phyloP scores from a whole-genome alignment of 2,329 filamentous ascomycete genomes.

The Ophiostoma populinum region DNA sequence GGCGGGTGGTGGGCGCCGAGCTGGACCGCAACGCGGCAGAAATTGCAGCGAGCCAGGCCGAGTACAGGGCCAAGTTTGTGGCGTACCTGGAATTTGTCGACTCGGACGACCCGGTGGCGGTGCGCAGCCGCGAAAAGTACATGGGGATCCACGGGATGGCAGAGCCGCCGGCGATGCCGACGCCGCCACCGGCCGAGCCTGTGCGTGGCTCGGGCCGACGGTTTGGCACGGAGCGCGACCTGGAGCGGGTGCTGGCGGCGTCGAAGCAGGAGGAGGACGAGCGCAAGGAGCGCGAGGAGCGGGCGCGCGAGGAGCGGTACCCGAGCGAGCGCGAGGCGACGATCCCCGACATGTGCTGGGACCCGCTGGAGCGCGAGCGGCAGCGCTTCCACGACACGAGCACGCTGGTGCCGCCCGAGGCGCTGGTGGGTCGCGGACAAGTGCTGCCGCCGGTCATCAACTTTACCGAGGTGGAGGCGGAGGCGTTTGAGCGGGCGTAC shows the following conservation, averaged over 20 bases:
- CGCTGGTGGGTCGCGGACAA: conserved; percentile 53
- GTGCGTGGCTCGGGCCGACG: conserved; percentile 39
- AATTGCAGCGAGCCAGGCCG: conserved; percentile 20
- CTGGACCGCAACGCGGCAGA: conserved; percentile 22
- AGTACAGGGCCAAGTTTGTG: conserved; percentile 31
- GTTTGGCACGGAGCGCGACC: conserved; percentile 55
- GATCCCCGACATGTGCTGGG: conserved; percentile 54
- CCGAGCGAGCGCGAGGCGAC: conserved; percentile 62
- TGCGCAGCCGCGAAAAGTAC: conserved; percentile 38
- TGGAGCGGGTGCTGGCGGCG: conserved; percentile 54
- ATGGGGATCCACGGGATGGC: conserved; percentile 21
- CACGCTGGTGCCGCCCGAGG: conserved; percentile 45
- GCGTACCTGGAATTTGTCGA: conserved; percentile 37
- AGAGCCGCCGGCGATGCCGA: conserved; percentile 18
- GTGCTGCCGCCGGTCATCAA: conserved; percentile 58
- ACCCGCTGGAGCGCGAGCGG: conserved; percentile 38
- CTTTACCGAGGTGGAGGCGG: conserved; percentile 54
- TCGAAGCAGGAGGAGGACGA: conserved; percentile 57
- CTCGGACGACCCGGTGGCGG: conserved; percentile 35
- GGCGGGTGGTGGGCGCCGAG: conserved; percentile 25
- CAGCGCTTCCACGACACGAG: conserved; percentile 47
- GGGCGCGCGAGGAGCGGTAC: conserved; percentile 49
- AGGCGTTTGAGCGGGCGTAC: conserved; percentile 57
- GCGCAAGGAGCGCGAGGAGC: conserved; percentile 46
- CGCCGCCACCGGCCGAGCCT: conserved; percentile 28